Base-by-base conservation (phyloP, 2,329 filamentous ascomycete genomes). In the Chalaropsis ovoidea region DNA sequence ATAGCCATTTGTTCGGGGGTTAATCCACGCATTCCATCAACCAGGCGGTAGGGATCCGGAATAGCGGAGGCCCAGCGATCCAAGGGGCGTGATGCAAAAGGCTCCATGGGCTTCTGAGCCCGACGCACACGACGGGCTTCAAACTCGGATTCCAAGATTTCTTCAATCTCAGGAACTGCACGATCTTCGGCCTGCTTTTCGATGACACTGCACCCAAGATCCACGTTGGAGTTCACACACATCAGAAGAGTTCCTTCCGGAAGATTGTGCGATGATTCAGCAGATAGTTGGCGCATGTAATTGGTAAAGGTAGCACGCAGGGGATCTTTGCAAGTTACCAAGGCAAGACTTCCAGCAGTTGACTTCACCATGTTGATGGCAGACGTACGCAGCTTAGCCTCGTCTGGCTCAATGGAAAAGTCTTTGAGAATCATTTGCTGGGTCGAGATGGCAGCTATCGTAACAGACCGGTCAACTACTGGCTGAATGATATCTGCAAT, bases 311-410 rank as follows among this genome's bases (percentile, higher is more conserved):
- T 97, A 75, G 95, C 94, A 68, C 94, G 86, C 17, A 99, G 80
- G 17, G 94, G 94, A 74, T 99, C 94, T 76, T 97, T 99, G 73
- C 92, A 97, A 2, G 94, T 99, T n/a, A 99, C 94, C 41, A 96
- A 82, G 15, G 94, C 94, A 65, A 99, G 81, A 72, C 91, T 96
- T 47, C 94, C 94, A 27, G 94, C 93, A 31, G 96, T 89, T 62
- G 92, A 88, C 76, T 96, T 94, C 58, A 96, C 94, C 85, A 97
- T 95, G 69, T 87, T 95, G 70, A 95, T 86, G 2, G 94, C 93
- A 41, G 92, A 89, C 62, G 86, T 88, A 63, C 91, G 87, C 64
- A 97, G 82, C 68, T 90, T 88, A 69, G 89, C 89, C 76, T 95
- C 90, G 71, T 96, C 91, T 2, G 87, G 85, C 72, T 99, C 95